Percentiles rank a stretch among this genome's conserved stretches.
These are phyloP conservation scores for Naganishia cerealis DNA, from an alignment of 1,284 basidiomycete genomes.

Conservation along the genomic window DNA sequence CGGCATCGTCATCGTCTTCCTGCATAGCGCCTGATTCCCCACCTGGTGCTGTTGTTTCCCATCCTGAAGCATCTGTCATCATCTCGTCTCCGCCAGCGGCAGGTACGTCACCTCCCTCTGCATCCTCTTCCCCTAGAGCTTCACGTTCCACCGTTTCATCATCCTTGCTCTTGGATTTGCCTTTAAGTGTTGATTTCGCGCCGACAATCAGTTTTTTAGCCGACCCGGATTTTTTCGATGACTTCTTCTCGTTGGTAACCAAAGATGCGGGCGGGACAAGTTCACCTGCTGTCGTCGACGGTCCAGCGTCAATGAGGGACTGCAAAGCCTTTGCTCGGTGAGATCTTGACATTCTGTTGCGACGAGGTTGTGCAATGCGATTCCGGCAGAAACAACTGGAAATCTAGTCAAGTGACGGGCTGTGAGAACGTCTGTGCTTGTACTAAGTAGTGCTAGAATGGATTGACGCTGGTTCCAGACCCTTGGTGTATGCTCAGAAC, in stretches of 20 bases:
- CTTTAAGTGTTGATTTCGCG: conserved; percentile 10
- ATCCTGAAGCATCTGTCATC: conserved; percentile 21
- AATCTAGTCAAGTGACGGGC: background rate
- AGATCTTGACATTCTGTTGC: conserved; percentile 42
- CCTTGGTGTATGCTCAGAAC: background rate
- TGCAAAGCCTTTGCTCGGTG: conserved; percentile 54
- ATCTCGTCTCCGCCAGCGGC: conserved; percentile 14
- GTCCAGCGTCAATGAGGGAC: conserved; percentile 50
- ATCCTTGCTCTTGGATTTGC: conserved; percentile 14
- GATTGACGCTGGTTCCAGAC: background rate
- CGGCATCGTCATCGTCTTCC: conserved; percentile 32
- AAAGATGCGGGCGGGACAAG: conserved; percentile 30
- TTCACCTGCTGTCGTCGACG: conserved; percentile 47
- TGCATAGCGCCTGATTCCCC: conserved; percentile 5
- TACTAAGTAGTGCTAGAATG: background rate
- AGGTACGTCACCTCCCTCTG: background rate
- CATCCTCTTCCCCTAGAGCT: conserved; percentile 18
- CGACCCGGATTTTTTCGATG: conserved; percentile 34
- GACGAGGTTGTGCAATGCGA: background rate
- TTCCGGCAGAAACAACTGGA: background rate
- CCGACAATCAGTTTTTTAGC: conserved; percentile 41
- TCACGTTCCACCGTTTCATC: conserved; percentile 18
- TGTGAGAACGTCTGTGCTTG: background rate
- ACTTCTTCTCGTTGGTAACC: conserved; percentile 37
- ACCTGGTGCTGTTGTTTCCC: conserved; percentile 17